Base-by-base conservation (phyloP, 768 basidiomycete species). In the Cyclocybe cylindracea region DNA sequence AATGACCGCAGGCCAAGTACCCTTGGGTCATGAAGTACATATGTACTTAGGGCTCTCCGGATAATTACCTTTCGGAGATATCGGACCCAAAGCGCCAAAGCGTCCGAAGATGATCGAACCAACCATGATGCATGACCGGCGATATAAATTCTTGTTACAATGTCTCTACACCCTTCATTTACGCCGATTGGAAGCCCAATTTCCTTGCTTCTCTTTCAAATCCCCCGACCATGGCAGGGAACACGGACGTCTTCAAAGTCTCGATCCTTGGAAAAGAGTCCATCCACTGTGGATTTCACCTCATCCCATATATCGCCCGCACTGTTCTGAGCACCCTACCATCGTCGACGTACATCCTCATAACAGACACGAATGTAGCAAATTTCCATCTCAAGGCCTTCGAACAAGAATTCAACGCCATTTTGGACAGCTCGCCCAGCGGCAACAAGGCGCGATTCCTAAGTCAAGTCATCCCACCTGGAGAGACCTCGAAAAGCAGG, bases 251-350 rank as follows among this genome's bases (percentile, higher is more conserved):
- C 35, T 70, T 83, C 66, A 90, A 86, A 67, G 87, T 96, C 51
- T 84, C 87, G 39, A 94, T 96, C 66, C 79, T 95, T 31, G 87
- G 87, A 36, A 89, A 79, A 60, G 86, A 95, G 31, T 80, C 88
- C 37, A 97, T 98, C 58, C 95, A 94, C 67, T 91, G 91, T 61
- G 95, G 95, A 34, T 95, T 98, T 63, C 94, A 94, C 67, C 84
- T 99, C 51, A 78, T 91, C 56, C 83, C 89, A 2, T 89, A 98
- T 79, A 91, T 96, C 71, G 83, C 79, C 40, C 58, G 70, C 37
- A 96, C 89, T 13, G 83, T 95, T 53, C 72, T 91, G 51, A 65
- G 75, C 3, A 79, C 81, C 1, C 78, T 94, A 18, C 78, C 86
- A 3, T 88, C 94, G 0, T 89, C 93, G 1, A 83, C 89, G 41